phyloP scores from a whole-genome alignment of 768 basidiomycete genomes.

The Cantharellus anzutake region DNA sequence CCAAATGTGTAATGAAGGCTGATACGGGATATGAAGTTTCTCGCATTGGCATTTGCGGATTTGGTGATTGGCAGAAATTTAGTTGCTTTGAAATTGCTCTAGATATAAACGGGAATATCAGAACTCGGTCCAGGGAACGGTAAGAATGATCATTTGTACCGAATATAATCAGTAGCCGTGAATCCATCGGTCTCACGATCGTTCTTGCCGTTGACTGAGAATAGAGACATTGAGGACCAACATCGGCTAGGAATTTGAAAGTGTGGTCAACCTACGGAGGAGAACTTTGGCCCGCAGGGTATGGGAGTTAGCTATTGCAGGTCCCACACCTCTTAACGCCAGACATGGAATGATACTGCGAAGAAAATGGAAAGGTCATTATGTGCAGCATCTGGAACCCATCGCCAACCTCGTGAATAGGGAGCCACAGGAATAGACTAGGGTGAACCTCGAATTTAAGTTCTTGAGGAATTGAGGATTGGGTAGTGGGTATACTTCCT shows the following conservation, averaged over 20 bases:
- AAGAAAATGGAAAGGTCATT: neutral
- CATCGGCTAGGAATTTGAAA: neutral
- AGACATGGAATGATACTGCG: conserved; percentile 79
- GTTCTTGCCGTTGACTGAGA: conserved; percentile 64
- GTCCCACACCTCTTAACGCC: conserved; percentile 61
- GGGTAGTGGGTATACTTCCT: conserved; percentile 75
- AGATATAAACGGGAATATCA: neutral
- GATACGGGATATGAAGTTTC: conserved; percentile 37
- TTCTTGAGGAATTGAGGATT: conserved; percentile 61
- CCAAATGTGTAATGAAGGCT: conserved; percentile 70
- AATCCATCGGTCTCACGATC: conserved; percentile 84
- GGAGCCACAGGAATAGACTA: conserved; percentile 88
- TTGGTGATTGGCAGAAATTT: conserved; percentile 11
- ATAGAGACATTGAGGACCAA: too few relatives aligned
- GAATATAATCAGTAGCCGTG: conserved; percentile 66
- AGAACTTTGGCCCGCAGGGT: conserved; percentile 63
- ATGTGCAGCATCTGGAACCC: neutral
- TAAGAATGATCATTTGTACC: conserved; percentile 19
- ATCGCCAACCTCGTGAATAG: conserved; percentile 68
- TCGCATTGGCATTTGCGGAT: conserved; percentile 21
- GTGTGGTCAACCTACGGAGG: conserved; percentile 37
- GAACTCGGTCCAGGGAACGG: neutral
- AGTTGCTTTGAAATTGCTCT: neutral
- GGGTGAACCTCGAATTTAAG: conserved; percentile 37
- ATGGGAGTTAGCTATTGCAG: conserved; percentile 53